These are phyloP conservation scores for Russula sp. DNA, from an alignment of 768 basidiomycete species.

Conservation along the genomic window DNA sequence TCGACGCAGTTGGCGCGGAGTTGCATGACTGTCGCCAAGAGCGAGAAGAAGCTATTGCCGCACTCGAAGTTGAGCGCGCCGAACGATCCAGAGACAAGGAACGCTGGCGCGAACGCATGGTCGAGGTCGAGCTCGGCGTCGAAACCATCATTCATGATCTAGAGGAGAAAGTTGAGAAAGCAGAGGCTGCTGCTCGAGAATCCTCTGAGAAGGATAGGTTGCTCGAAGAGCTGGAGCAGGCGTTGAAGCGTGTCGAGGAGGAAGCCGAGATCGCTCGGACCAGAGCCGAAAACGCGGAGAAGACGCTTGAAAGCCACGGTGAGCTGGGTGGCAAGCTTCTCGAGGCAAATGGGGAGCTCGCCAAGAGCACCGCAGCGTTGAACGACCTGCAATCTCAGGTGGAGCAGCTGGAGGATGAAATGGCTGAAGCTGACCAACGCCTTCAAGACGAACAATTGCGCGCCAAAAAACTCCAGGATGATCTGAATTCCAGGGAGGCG, in stretches of 20 bases:
- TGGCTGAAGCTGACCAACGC: conserved; percentile 48
- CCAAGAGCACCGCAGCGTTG: conserved; percentile 54
- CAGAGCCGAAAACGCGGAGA: conserved; percentile 63
- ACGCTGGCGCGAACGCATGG: conserved; percentile 67
- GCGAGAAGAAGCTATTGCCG: conserved; percentile 42
- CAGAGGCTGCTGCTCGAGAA: conserved; percentile 48
- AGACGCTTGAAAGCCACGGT: conserved; percentile 56
- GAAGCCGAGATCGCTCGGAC: conserved; percentile 57
- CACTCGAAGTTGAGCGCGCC: conserved; percentile 52
- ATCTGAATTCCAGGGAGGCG: conserved; percentile 39
- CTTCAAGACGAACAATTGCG: conserved; percentile 52
- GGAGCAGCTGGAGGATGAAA: conserved; percentile 60
- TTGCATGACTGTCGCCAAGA: conserved; percentile 40
- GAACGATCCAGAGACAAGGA: conserved; percentile 66
- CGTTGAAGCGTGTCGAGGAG: conserved; percentile 45
- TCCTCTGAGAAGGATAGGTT: conserved; percentile 41
- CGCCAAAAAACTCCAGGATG: conserved; percentile 40
- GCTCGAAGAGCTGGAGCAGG: conserved; percentile 48
- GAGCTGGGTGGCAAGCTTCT: conserved; percentile 67
- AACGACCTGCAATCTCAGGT: conserved; percentile 57
- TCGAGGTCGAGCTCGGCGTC: conserved; percentile 68
- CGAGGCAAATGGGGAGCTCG: conserved; percentile 61
- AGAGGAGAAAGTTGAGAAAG: conserved; percentile 51
- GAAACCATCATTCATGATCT: conserved; percentile 63
- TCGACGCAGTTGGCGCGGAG: conserved; percentile 38